Evolutionary conservation across 257 asterid genomes (phyloP).

Genomic region (Echites panduratus): DNA sequence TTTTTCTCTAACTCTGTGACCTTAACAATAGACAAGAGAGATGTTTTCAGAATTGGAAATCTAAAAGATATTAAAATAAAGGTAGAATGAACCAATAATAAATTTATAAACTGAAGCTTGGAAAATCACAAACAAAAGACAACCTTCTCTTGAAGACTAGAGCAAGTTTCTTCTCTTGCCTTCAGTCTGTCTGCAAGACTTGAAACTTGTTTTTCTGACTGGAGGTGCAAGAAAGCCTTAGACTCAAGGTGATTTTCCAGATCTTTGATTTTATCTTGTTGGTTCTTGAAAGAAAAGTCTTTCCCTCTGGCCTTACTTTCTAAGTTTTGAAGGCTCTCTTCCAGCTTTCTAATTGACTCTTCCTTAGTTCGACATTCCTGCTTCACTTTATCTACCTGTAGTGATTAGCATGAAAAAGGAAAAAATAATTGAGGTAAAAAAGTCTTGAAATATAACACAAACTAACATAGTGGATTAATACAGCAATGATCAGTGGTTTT

Average conservation of each 20-base stretch:
- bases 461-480: not conserved
- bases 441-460: not conserved
- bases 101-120: not conserved
- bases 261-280: constrained; percentile 70
- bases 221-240: constrained; percentile 47
- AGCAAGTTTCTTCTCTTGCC: constrained; percentile 68
- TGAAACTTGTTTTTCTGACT: constrained; percentile 60
- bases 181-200: constrained; percentile 62
- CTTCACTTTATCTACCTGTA: constrained; percentile 75
- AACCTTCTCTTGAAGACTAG: constrained; percentile 79
- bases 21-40: constrained; percentile 32
- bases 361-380: constrained; percentile 72
- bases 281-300: constrained; percentile 64
- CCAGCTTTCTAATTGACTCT: constrained; percentile 68
- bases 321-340: constrained; percentile 65
- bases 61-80: not conserved
- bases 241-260: constrained; percentile 65
- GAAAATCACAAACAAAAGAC: constrained; percentile 1
- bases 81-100: not conserved
- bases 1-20: constrained; percentile 67
- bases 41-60: constrained; percentile 7
- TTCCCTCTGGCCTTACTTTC: constrained; percentile 81
- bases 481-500: constrained; percentile 7
- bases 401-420: constrained; percentile 3
- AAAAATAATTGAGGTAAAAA: not conserved